Base-by-base conservation (phyloP, 257 asterid genomes). In the Galeopsis tetrahit region DNA sequence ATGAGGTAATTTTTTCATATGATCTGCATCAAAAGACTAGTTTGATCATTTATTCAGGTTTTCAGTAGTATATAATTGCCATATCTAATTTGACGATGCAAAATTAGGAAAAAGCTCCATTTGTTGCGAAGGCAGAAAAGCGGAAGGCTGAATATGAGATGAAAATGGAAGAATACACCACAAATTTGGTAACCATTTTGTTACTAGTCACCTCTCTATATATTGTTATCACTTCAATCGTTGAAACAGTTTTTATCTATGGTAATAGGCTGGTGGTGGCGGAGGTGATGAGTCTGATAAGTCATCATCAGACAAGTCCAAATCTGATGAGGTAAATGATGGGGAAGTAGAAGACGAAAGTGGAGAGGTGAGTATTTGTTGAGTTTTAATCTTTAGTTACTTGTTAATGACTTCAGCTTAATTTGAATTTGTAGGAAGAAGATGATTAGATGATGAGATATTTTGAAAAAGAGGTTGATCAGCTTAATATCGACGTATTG, bases 261-360 rank as follows among this genome's bases (percentile, higher is more conserved):
- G 43, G 17, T 38, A 15, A 38, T 62, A 83, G 80, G 84, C 81
- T 35, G 91, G 86, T n/a, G 75, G 67, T 32, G 86, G 62, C 5
- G 76, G 63, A 6, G 87, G 80, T 6, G 92, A 85, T 3, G 90
- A 76, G 68, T 87, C 96, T 10, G 94, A 89, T 77, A 89, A 85
- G 28, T 21, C 28, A 21, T 21, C 28, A 21, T 87, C 96, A 7
- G 94, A 89, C 75, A 89, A 85, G 81, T 89, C 94, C 0, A 89
- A 89, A 79, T 90, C 96, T 0, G 93, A 85, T 0, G 93, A 85
- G 80, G 87, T 84, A 11, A 68, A 85, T 40, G 85, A 90, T 17
- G 94, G 84, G 53, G 90, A 82, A 4, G 89, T 4, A 4, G 55
- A 48, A n/a, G 21, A 48, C 4, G 55, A 7, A 48, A 48, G 79